A percentile compares a stretch with the other conserved stretches of the same genome.
Evolutionary conservation across 495 filamentous ascomycete genomes (phyloP).

Genomic region (Entonaema liquescens): DNA sequence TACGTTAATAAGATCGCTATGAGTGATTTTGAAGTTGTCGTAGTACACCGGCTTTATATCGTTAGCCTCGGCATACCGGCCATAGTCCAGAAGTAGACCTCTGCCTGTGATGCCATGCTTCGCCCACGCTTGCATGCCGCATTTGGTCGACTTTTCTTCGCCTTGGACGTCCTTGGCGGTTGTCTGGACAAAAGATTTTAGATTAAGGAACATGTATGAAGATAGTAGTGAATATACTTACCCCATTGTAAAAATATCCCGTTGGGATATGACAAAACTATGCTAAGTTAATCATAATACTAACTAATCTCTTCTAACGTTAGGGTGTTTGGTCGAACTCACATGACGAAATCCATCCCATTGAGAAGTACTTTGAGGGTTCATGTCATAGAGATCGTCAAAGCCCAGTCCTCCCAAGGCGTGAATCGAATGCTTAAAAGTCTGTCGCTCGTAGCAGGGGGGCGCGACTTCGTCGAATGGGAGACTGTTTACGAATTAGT

Average conservation of each 20-base stretch:
- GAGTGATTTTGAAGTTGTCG: constrained; percentile 61
- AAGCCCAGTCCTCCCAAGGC: constrained; percentile 59
- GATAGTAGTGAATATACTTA: constrained; percentile 23
- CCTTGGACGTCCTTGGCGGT: constrained; percentile 50
- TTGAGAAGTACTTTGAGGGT: constrained; percentile 73
- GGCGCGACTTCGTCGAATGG: constrained; percentile 61
- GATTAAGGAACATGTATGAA: neutral
- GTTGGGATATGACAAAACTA: constrained; percentile 56
- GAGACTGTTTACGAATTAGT: constrained; percentile 50
- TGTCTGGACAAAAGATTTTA: constrained; percentile 1
- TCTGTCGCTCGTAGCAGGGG: constrained; percentile 50
- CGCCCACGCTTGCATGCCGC: constrained; percentile 52
- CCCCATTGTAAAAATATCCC: constrained; percentile 61
- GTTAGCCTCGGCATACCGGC: constrained; percentile 47
- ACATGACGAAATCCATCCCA: constrained; percentile 77
- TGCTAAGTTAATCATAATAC: neutral
- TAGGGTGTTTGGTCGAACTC: neutral
- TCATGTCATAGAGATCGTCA: constrained; percentile 72
- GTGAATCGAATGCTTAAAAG: constrained; percentile 56
- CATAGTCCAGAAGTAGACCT: constrained; percentile 60
- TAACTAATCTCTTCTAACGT: neutral
- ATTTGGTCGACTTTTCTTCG: constrained; percentile 39
- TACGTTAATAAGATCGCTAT: constrained; percentile 54
- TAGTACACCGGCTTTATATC: constrained; percentile 50
- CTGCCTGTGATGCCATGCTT: constrained; percentile 50